Conservation (phyloP, 805 yeast genomes). For the Yarrowia bubula region DNA sequence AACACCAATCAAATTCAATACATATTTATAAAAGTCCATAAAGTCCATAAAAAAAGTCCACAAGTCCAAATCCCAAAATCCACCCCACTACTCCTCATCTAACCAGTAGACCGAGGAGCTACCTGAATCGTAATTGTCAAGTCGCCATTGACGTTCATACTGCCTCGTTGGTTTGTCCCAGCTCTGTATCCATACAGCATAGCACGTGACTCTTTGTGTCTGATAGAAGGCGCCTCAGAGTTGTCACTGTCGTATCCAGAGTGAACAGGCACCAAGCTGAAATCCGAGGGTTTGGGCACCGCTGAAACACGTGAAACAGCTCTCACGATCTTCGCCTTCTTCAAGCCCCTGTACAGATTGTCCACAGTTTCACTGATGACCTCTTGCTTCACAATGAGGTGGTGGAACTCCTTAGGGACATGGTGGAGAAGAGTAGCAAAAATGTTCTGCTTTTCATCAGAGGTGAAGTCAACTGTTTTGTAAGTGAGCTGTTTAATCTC, state of each 20-base stretch:
- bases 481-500: neutral
- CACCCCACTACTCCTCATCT: neutral
- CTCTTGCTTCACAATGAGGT: neutral
- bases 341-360: neutral
- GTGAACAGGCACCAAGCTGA: neutral
- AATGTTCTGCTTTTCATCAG: neutral
- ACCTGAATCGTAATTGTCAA: neutral
- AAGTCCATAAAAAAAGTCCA: too few relatives aligned
- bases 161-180: too few relatives aligned
- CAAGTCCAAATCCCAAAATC: too few relatives aligned
- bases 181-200: neutral
- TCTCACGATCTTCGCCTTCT: constrained; percentile 4
- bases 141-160: neutral
- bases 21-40: too few relatives aligned
- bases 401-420: neutral
- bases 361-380: neutral
- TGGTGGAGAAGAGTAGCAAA: neutral
- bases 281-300: neutral
- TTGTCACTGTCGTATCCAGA: constrained; percentile 12
- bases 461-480: neutral
- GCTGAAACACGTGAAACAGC: neutral
- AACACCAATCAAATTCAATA: too few relatives aligned
- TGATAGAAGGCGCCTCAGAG: constrained; percentile 2
- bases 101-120: neutral
- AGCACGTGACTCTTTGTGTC: neutral